These are phyloP conservation scores for Zygosaccharomyces pseudobailii DNA, from an alignment of 1,139 yeast species.

Conservation along the genomic window DNA sequence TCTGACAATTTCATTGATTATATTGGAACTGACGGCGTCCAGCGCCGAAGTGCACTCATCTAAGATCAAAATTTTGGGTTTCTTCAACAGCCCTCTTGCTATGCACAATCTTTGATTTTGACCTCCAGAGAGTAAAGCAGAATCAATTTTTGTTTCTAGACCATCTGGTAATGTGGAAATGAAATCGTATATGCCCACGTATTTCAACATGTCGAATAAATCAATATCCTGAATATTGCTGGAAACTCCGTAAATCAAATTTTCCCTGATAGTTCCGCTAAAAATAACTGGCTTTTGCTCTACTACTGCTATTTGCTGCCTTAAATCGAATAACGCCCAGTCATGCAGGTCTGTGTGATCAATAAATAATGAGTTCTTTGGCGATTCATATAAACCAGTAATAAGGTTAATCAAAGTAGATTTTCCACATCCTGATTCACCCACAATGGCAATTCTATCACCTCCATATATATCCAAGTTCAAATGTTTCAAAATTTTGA, in stretches of 20 bases:
- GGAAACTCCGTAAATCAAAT: conserved; percentile 56
- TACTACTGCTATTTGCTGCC: conserved; percentile 56
- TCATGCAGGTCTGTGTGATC: conserved; percentile 44
- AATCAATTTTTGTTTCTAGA: conserved; percentile 53
- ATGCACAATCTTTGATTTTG: conserved; percentile 74
- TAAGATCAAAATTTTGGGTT: conserved; percentile 57
- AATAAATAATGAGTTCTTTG: conserved; percentile 35
- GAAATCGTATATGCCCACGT: conserved; percentile 50
- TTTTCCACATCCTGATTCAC: conserved; percentile 79
- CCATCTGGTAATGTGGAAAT: conserved; percentile 52
- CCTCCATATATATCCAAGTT: conserved; percentile 42
- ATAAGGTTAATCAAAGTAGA: conserved; percentile 58
- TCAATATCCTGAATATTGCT: conserved; percentile 34
- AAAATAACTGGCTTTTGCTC: conserved; percentile 65
- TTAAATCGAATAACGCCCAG: conserved; percentile 46
- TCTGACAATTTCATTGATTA: conserved; percentile 40
- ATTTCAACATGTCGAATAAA: conserved; percentile 40
- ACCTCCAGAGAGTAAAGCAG: conserved; percentile 65
- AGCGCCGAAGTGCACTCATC: conserved; percentile 82
- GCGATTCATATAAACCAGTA: conserved; percentile 46
- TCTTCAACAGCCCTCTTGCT: conserved; percentile 64
- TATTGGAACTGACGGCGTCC: conserved; percentile 51
- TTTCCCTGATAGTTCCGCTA: conserved; percentile 62
- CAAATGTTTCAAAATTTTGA: conserved; percentile 38
- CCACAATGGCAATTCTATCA: conserved; percentile 59